Base-by-base conservation (phyloP, 768 basidiomycete genomes). In the Guyanaporus albipodus region DNA sequence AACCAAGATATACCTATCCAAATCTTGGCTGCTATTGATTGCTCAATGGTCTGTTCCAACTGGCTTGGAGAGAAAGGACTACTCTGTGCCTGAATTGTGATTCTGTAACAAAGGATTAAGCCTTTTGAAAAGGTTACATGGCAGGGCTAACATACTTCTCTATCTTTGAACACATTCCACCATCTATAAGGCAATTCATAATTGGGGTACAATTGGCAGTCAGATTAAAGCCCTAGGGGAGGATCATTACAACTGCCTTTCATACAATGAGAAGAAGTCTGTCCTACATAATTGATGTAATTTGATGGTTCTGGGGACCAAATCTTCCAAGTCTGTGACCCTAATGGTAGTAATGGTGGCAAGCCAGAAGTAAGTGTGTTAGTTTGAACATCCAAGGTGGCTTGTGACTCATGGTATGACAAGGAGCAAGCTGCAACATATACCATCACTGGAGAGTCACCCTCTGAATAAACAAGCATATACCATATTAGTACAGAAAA, bases 361-460 rank as follows among this genome's bases (percentile, higher is more conserved):
- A n/a, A 19, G 24, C 14, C 42, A 22, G 29, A 29, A 40, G 11
- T 24, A 8, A 56, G 24, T 11, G 10, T 34, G 2, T 29, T 27
- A n/a, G 42, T 19, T n/a, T 39, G 51, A 26, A 38, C 8, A 8
- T 58, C 35, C 7, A 58, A 21, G 3, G 18, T 49, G 6, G 21
- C 36, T 15, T 14, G 4, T 18, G 6, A 34, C 8, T 21, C 42
- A n/a, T 22, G 50, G 15, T 12, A 23, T 9, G n/a, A n/a, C 12
- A 56, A 12, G 15, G 28, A 51, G 14, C 54, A 55, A 14, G 44
- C 49, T 21, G 54, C 49, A 21, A 55, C 3, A 28, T 48, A 47
- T 9, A 19, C 17, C 15, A 19, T 36, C 4, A 53, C 10, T 29
- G 38, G 27, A 17, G 22, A 22, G 19, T 15, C 14, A 37, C 21